These are phyloP conservation scores for Brasilioporus rufonigricans DNA, from an alignment of 768 basidiomycete genomes.

Conservation along the genomic window DNA sequence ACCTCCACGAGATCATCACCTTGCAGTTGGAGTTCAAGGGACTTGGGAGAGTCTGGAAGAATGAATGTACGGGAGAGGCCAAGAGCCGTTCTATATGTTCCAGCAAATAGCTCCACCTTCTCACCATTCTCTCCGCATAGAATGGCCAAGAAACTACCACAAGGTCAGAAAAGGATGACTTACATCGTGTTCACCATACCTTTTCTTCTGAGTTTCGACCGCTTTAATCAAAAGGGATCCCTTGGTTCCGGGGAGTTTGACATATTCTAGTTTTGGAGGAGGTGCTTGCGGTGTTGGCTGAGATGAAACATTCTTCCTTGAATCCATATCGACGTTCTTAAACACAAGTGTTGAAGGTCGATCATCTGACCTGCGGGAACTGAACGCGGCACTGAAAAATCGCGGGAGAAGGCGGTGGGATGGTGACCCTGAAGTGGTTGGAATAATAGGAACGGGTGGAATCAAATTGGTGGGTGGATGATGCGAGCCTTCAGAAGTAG, in stretches of 20 bases:
- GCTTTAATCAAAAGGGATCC: slow-evolving; percentile 81
- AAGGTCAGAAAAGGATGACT: background rate
- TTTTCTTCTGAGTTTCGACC: slow-evolving; percentile 88
- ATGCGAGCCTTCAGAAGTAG: slow-evolving; percentile 33
- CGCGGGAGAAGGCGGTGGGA: slow-evolving; percentile 68
- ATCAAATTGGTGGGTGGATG: slow-evolving; percentile 20
- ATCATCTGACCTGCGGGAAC: slow-evolving; percentile 59
- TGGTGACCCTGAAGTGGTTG: slow-evolving; percentile 30
- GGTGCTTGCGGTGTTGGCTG: slow-evolving; percentile 50
- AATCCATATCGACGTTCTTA: slow-evolving; percentile 43
- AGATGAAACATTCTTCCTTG: slow-evolving; percentile 32
- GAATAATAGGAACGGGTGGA: slow-evolving; percentile 25
- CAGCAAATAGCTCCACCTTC: slow-evolving; percentile 91
- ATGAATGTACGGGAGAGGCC: slow-evolving; percentile 92
- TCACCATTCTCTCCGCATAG: slow-evolving; percentile 91
- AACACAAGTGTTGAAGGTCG: slow-evolving; percentile 35
- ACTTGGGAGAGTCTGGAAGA: slow-evolving; percentile 84
- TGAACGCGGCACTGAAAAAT: slow-evolving; percentile 63
- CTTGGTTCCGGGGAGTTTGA: slow-evolving; percentile 90
- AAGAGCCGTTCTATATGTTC: slow-evolving; percentile 85
- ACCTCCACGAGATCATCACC: slow-evolving; percentile 92
- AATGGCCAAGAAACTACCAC: slow-evolving; percentile 80
- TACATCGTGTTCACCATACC: slow-evolving; percentile 40
- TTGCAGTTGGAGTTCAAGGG: slow-evolving; percentile 83
- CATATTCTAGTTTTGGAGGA: slow-evolving; percentile 85